Base-by-base conservation (phyloP, 2,329 filamentous ascomycete genomes). In the Malbranchea zuffiana region DNA sequence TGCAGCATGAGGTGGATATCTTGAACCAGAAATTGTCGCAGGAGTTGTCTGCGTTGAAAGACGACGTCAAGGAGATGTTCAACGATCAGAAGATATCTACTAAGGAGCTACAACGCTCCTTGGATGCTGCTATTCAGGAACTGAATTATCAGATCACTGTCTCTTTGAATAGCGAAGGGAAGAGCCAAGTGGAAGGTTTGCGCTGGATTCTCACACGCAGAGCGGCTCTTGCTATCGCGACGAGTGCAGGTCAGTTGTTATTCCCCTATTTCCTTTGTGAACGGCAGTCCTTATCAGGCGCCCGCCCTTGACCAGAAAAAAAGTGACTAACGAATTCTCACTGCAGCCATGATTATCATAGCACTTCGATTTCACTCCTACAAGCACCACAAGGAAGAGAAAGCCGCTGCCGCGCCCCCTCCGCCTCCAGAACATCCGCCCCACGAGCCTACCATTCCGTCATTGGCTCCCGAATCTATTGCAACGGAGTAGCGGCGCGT, bases 71-170 rank as follows among this genome's bases (percentile, higher is more conserved):
- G 56, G 88, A 85, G 40, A 81, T 95, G 71, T 95, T 96, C 57
- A 88, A 96, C 53, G 88, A 98, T 56, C 76, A 92, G 28, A 90
- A 88, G 57, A 93, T 96, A 82, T 75, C 77, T 2, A 86, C 93
- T 1, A 69, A 86, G 37, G 82, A 88, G 59, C 83, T 95, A 57
- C 86, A 95, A 61, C 79, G 86, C 54, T 71, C 71, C 5, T 80
- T 83, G 53, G 88, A 96, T 54, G 82, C 81, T 34, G 79, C 79
- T 71, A 87, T 94, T 44, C 87, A 95, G 68, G 82, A 94, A 64
- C 72, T 96, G 48, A 93, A 88, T 61, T 94, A 96, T 63, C 90
- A 93, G 57, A 96, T 98, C 58, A 92, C 83, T 15, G 85, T 94
- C 20, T 72, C 75, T 26, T 71, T 98, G 28, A 92, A 85, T 57